Evolutionary conservation across 805 yeast genomes (phyloP), one percentile per base, ranked within the genome.

Genomic region (Zygosaccharomyces gambellarensis): DNA sequence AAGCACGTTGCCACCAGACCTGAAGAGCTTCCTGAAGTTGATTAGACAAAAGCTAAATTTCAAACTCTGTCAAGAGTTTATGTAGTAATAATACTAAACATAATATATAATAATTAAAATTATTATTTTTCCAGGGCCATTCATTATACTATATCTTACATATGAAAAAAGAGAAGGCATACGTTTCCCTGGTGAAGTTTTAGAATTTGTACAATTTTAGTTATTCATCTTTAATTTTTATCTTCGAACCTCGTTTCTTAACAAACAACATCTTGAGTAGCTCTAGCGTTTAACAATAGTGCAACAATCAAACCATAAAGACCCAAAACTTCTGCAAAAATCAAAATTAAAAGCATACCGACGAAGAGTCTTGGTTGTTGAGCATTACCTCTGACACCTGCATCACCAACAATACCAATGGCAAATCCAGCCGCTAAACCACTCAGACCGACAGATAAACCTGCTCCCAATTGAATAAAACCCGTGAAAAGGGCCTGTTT

Each of bases 401-500:
- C 97, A 71, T 92, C 99, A 72, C 99, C 99, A 60, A 92, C 99
- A 61, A 92, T 92, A 76, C 99, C 99, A 75, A 92, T 92, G 71
- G 99, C 97, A 68, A 89, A 92, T 62, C 99, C 99, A 58, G 97
- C 97, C 68, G 98, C 97, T 68, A 92, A 80, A 71, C 98, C 97
- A 55, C 96, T 85, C 62, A 92, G 79, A 67, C 99, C 99, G 59
- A 92, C 99, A 45, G 97, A 87, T 64, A 92, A 79, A 72, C 99
- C 99, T 51, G 97, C 96, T 74, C 97, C 98, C 65, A 92, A 79
- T 77, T 92, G 99, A 73, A 92, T 90, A 79, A 92, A 92, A 59
- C 98, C 98, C 54, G 97, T 89, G 78, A 87, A 92, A 59, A 92
- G 77, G 50, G 98, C 95, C 75, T 90, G 96, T 63, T 81, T 78